Percentiles rank a stretch among this genome's conserved stretches.
These are phyloP conservation scores for Neurospora sublineolata DNA, from an alignment of 495 filamentous ascomycete genomes.

Conservation along the genomic window DNA sequence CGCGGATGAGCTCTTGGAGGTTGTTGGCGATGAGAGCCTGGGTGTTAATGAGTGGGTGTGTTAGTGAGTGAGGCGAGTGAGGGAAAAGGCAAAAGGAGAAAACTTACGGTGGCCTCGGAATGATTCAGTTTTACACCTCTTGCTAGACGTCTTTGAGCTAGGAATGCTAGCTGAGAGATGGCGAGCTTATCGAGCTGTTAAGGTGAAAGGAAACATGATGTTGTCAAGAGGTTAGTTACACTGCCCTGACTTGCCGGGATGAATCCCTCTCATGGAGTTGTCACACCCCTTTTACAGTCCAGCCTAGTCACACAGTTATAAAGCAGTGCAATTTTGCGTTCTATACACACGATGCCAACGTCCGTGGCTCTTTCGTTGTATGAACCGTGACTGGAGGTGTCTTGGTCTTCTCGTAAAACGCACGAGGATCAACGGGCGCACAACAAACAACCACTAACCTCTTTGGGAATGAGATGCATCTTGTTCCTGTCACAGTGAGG, in stretches of 20 bases:
- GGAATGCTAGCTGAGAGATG: slow-evolving; percentile 77
- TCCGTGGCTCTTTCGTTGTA: background rate
- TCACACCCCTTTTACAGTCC: background rate
- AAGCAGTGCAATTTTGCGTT: background rate
- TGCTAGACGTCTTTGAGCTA: slow-evolving; percentile 83
- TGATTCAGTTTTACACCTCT: slow-evolving; percentile 85
- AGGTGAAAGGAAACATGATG: slow-evolving; percentile 1
- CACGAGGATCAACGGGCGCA: background rate
- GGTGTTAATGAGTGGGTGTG: background rate
- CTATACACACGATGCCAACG: background rate
- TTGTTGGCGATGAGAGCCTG: slow-evolving; percentile 84
- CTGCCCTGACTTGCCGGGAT: background rate
- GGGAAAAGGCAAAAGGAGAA: background rate
- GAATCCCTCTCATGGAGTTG: background rate
- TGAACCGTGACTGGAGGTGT: background rate
- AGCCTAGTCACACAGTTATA: background rate
- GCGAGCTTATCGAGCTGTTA: slow-evolving; percentile 87
- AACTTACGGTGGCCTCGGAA: slow-evolving; percentile 70
- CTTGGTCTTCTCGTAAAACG: background rate
- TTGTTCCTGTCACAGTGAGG: slow-evolving; percentile 1
- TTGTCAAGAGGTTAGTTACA: slow-evolving; percentile 2
- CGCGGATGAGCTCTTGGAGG: slow-evolving; percentile 93
- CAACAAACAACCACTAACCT: slow-evolving; percentile 43
- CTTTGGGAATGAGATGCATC: slow-evolving; percentile 82
- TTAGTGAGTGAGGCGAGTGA: slow-evolving; percentile 1